phyloP scores from a whole-genome alignment of 129 eudicot genomes.

The Artemisia annua region DNA sequence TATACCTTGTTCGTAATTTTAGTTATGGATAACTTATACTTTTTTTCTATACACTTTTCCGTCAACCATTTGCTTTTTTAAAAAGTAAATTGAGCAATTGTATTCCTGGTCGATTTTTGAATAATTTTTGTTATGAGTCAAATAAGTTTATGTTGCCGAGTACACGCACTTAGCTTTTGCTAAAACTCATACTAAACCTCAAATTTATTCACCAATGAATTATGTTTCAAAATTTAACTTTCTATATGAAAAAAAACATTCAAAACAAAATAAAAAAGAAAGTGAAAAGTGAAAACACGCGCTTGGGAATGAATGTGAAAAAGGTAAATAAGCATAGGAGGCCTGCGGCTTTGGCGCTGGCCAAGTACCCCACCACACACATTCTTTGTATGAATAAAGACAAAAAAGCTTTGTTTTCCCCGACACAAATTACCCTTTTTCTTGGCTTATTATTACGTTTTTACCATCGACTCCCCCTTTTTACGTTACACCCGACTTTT shows the following conservation, averaged over 20 bases:
- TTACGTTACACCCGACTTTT: conserved; percentile 29
- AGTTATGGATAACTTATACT: too few species aligned
- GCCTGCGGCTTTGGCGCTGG: conserved; percentile 49
- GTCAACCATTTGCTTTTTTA: too few species aligned
- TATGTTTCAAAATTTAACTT: too few species aligned
- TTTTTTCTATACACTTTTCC: too few species aligned
- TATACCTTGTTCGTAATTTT: too few species aligned
- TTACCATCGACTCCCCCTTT: conserved; percentile 40
- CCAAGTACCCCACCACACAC: conserved; percentile 40
- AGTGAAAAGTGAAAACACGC: neutral
- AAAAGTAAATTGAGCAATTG: too few species aligned
- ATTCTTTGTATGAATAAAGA: conserved; percentile 37
- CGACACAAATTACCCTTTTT: conserved; percentile 27
- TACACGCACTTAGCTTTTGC: neutral
- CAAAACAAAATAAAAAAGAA: too few species aligned
- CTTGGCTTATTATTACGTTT: conserved; percentile 11
- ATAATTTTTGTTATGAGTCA: too few species aligned
- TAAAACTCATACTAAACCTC: too few species aligned
- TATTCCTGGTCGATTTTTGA: too few species aligned
- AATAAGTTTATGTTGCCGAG: neutral
- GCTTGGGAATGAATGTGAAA: conserved; percentile 5
- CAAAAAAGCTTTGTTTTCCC: conserved; percentile 35
- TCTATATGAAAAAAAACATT: too few species aligned
- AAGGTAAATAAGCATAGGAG: conserved; percentile 12
- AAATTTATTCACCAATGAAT: too few species aligned